Percentiles rank a stretch among this genome's conserved stretches.
phyloP scores from a whole-genome alignment of 306 rosid species.

The Abrus precatorius region DNA sequence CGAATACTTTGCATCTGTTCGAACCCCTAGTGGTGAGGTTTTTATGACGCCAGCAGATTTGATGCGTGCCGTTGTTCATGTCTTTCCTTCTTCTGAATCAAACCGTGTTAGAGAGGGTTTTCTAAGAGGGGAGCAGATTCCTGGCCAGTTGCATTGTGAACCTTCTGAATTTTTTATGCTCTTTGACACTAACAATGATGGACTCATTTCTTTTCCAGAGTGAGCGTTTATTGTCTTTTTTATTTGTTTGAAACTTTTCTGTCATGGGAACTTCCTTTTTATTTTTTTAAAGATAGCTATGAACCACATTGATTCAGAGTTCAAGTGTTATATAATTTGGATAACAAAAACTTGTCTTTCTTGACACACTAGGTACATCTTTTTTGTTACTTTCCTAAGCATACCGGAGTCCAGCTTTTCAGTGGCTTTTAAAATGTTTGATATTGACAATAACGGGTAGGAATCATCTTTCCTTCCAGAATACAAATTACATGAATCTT shows the following conservation, averaged over 20 bases:
- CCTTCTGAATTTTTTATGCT: slow-evolving; percentile 85
- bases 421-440: slow-evolving; percentile 90
- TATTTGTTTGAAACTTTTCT: slow-evolving; percentile 29
- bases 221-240: slow-evolving; percentile 45
- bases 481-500: neutral
- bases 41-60: slow-evolving; percentile 76
- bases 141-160: slow-evolving; percentile 60
- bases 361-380: slow-evolving; percentile 62
- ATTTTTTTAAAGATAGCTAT: neutral
- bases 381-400: slow-evolving; percentile 81
- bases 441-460: slow-evolving; percentile 77
- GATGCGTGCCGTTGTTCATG: slow-evolving; percentile 82
- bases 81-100: slow-evolving; percentile 80
- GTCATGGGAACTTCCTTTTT: neutral
- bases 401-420: slow-evolving; percentile 82
- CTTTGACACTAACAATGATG: slow-evolving; percentile 82
- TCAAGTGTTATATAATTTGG: slow-evolving; percentile 9
- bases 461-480: slow-evolving; percentile 15
- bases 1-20: slow-evolving; percentile 72
- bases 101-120: slow-evolving; percentile 76
- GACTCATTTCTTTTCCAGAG: slow-evolving; percentile 87
- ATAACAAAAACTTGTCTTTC: slow-evolving; percentile 11
- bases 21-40: slow-evolving; percentile 57
- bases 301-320: slow-evolving; percentile 18
- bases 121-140: slow-evolving; percentile 70